Evolutionary conservation across 257 asterid species (phyloP).

Genomic region (Phtheirospermum japonicum): DNA sequence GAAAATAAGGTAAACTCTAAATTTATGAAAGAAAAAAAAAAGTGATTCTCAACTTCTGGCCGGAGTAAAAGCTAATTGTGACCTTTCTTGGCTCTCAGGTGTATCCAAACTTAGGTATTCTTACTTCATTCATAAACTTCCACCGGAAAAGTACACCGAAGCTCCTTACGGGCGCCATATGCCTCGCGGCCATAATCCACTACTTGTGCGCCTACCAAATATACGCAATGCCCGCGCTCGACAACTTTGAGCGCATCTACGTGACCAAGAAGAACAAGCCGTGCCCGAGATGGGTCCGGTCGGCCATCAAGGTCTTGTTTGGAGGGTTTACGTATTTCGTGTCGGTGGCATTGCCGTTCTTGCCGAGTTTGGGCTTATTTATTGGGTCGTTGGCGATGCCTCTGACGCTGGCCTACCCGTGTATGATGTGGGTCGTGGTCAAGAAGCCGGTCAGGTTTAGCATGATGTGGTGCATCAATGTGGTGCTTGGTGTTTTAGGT

Average conservation of each 20-base stretch:
- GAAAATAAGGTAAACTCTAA: constrained; percentile 41
- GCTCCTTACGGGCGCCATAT: constrained; percentile 33
- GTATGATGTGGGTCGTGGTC: constrained; percentile 68
- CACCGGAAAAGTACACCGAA: constrained; percentile 39
- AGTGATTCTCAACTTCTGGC: too few relatives aligned
- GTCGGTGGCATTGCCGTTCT: constrained; percentile 60
- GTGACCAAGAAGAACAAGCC: constrained; percentile 39
- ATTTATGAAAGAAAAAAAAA: not conserved
- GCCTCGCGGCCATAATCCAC: constrained; percentile 41
- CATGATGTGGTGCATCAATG: constrained; percentile 47
- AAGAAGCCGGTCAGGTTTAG: constrained; percentile 40
- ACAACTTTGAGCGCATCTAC: constrained; percentile 58
- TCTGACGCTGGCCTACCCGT: constrained; percentile 58
- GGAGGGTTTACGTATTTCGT: constrained; percentile 57
- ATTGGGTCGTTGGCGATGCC: constrained; percentile 57
- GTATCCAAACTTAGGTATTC: constrained; percentile 38
- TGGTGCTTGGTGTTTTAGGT: constrained; percentile 49
- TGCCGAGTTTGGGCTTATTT: constrained; percentile 47
- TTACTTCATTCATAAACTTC: constrained; percentile 32
- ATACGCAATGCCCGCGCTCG: constrained; percentile 63
- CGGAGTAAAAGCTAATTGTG: not conserved
- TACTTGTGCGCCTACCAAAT: constrained; percentile 58
- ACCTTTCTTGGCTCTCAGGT: constrained; percentile 31
- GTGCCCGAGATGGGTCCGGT: constrained; percentile 57
- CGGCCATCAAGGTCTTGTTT: constrained; percentile 40